Conservation (phyloP, 2,329 filamentous ascomycete species). For the Ascochyta pisi region DNA sequence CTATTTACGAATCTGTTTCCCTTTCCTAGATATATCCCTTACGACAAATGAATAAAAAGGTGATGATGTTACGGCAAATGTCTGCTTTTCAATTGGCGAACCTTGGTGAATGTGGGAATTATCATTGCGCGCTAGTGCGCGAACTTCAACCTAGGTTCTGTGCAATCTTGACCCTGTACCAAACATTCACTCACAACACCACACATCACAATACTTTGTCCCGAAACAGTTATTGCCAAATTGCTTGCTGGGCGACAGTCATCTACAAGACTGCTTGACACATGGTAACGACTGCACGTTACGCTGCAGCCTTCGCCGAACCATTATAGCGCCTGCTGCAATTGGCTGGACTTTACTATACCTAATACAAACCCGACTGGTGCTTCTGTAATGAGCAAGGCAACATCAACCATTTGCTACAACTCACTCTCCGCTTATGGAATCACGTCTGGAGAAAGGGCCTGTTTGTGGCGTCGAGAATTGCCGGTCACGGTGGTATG, state of each 20-base stretch:
- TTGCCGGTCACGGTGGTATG: slow-evolving; percentile 71
- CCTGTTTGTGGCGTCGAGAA: slow-evolving; percentile 62
- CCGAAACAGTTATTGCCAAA: not conserved
- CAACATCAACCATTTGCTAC: not conserved
- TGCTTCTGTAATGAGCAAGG: not conserved
- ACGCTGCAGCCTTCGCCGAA: slow-evolving; percentile 6
- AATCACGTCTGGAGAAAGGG: slow-evolving; percentile 30
- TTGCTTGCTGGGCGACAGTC: not conserved
- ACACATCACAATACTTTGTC: not conserved
- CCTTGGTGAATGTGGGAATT: slow-evolving; percentile 30
- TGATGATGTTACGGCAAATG: slow-evolving; percentile 43
- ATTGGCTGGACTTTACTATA: slow-evolving; percentile 3
- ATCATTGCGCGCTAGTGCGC: slow-evolving; percentile 33
- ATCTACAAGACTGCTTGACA: not conserved
- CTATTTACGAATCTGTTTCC: slow-evolving; percentile 43
- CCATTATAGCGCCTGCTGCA: not conserved
- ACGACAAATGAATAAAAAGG: slow-evolving; percentile 47
- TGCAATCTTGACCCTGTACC: not conserved
- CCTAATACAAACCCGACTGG: not conserved
- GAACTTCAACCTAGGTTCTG: slow-evolving; percentile 17
- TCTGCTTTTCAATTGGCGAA: slow-evolving; percentile 29
- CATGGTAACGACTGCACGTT: not conserved
- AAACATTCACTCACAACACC: not conserved
- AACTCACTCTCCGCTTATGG: slow-evolving; percentile 11
- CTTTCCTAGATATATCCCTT: slow-evolving; percentile 45